Percentiles rank a stretch among this genome's conserved stretches.
Evolutionary conservation across 768 basidiomycete species (phyloP).

Genomic region (Pleurotus pulmonarius): DNA sequence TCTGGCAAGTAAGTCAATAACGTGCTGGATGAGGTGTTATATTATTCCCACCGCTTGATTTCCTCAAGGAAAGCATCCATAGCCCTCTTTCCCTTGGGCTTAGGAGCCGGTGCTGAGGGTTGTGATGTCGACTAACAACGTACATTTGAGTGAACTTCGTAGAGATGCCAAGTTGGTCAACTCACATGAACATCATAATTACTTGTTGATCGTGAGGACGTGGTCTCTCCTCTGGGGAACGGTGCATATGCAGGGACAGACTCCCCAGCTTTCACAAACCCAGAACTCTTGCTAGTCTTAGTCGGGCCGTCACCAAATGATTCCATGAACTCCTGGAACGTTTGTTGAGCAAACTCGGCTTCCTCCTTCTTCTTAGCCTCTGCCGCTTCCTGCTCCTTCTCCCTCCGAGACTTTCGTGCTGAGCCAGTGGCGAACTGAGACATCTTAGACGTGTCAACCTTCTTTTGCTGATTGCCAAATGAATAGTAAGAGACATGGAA

Average conservation of each 20-base stretch:
- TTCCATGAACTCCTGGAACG: conserved; percentile 81
- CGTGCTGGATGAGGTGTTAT: neutral
- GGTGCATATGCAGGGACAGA: conserved; percentile 48
- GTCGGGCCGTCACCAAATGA: conserved; percentile 70
- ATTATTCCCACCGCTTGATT: conserved; percentile 71
- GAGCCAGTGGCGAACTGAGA: conserved; percentile 86
- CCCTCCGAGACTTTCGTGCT: conserved; percentile 83
- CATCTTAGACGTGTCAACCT: conserved; percentile 81
- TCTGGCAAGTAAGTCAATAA: conserved; percentile 37
- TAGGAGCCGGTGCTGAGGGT: conserved; percentile 42
- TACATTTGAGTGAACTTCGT: neutral
- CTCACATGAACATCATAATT: conserved; percentile 19
- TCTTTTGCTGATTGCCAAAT: conserved; percentile 67
- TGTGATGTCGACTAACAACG: conserved; percentile 36
- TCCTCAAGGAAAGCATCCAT: conserved; percentile 98
- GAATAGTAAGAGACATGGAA: conserved; percentile 58
- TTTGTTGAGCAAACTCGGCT: conserved; percentile 73
- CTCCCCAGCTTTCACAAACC: conserved; percentile 62
- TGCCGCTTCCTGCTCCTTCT: conserved; percentile 90
- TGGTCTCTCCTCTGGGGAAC: conserved; percentile 24
- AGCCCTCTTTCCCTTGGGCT: conserved; percentile 89
- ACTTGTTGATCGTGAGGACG: conserved; percentile 18
- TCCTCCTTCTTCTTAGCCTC: conserved; percentile 86
- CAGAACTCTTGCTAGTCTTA: conserved; percentile 45
- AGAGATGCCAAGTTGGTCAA: neutral